Evolutionary conservation across 2,329 filamentous ascomycete species (phyloP).

Genomic region (Berkeleyomyces rouxiae): DNA sequence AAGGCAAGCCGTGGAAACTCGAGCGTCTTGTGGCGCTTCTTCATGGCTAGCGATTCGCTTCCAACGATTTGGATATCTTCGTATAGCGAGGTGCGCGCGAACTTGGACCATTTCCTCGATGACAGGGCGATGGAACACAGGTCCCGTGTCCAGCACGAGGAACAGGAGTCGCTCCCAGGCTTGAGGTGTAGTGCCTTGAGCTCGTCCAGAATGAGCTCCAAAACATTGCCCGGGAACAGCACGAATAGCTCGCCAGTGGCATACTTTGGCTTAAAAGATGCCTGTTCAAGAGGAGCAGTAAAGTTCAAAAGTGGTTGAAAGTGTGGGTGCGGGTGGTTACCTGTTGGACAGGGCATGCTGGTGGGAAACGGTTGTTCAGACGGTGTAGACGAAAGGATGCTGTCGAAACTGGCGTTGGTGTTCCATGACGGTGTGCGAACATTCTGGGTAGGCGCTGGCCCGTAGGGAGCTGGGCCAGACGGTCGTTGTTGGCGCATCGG

Average conservation of each 20-base stretch:
- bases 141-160: constrained; percentile 50
- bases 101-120: constrained; percentile 35
- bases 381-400: constrained; percentile 20
- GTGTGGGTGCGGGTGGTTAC: constrained; percentile 9
- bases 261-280: constrained; percentile 22
- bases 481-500: not conserved
- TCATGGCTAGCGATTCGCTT: constrained; percentile 35
- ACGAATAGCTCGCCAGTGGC: constrained; percentile 36
- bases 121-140: constrained; percentile 33
- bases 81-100: constrained; percentile 36
- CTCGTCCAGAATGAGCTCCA: constrained; percentile 38
- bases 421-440: constrained; percentile 21
- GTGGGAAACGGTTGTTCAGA: constrained; percentile 16
- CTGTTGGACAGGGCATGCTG: constrained; percentile 5
- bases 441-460: constrained; percentile 14
- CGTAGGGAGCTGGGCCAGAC: not conserved
- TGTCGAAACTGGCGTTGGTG: constrained; percentile 22
- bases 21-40: constrained; percentile 39
- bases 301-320: constrained; percentile 13
- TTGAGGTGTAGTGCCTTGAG: constrained; percentile 36
- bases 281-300: constrained; percentile 18
- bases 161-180: constrained; percentile 34
- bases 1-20: constrained; percentile 37
- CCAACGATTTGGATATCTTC: constrained; percentile 42
- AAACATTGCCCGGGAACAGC: constrained; percentile 40